phyloP scores from a whole-genome alignment of 352 stramenopile genomes.

The Globisporangium recalcitrans region DNA sequence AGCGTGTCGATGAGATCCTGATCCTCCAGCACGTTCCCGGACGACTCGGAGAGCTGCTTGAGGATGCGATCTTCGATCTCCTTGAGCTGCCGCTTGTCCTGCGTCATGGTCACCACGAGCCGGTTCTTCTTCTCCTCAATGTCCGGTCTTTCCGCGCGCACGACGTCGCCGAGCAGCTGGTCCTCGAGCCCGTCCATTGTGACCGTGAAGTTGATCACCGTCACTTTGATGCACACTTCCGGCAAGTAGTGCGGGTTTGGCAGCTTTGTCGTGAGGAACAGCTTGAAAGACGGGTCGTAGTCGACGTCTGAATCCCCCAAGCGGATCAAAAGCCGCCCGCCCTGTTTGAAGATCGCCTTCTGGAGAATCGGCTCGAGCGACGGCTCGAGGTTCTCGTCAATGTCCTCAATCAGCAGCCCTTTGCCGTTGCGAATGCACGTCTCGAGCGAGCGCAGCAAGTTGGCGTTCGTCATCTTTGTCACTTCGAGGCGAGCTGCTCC shows the following conservation, averaged over 20 bases:
- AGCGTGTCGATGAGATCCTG: conserved; percentile 86
- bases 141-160: conserved; percentile 88
- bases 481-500: conserved; percentile 47
- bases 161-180: conserved; percentile 90
- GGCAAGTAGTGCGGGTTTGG: conserved; percentile 93
- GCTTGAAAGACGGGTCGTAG: conserved; percentile 89
- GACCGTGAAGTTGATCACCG: conserved; percentile 95
- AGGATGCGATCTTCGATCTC: conserved; percentile 92
- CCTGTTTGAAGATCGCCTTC: conserved; percentile 91
- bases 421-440: conserved; percentile 91
- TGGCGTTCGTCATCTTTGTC: conserved; percentile 90
- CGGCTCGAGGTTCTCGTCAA: conserved; percentile 89
- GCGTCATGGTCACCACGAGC: conserved; percentile 90
- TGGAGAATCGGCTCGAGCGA: conserved; percentile 90
- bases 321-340: conserved; percentile 82
- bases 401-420: conserved; percentile 90
- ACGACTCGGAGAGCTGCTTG: conserved; percentile 88
- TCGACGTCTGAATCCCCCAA: conserved; percentile 91
- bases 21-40: conserved; percentile 92
- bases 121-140: conserved; percentile 94
- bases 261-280: conserved; percentile 93
- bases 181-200: conserved; percentile 92
- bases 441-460: conserved; percentile 87
- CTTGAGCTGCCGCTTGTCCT: conserved; percentile 90
- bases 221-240: conserved; percentile 95